These are phyloP conservation scores for Biscutella laevigata DNA, from an alignment of 441 rosid genomes.

Conservation along the genomic window DNA sequence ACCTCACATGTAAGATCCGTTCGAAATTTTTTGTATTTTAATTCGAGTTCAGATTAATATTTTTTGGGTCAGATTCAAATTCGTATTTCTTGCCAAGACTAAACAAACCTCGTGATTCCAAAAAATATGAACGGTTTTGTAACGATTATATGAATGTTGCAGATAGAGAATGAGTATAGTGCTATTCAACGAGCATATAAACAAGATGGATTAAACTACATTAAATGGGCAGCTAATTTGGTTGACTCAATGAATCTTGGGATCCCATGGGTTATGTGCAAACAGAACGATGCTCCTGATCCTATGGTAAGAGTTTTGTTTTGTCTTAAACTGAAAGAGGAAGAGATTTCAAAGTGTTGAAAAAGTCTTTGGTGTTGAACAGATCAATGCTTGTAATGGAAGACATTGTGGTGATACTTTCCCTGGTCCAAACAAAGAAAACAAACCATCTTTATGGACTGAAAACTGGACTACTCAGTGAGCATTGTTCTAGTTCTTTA, in stretches of 20 bases:
- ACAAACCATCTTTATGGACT: slow-evolving; percentile 83
- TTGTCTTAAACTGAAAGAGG: neutral
- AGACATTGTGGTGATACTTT: slow-evolving; percentile 93
- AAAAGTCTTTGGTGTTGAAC: neutral
- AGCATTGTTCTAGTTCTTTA: neutral
- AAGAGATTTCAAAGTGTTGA: neutral
- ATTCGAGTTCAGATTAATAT: too few relatives aligned
- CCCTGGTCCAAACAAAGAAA: slow-evolving; percentile 57
- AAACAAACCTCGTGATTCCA: too few relatives aligned
- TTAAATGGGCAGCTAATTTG: slow-evolving; percentile 76
- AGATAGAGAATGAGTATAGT: slow-evolving; percentile 97
- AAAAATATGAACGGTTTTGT: too few relatives aligned
- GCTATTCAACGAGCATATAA: slow-evolving; percentile 69
- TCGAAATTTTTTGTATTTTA: too few relatives aligned
- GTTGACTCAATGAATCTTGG: slow-evolving; percentile 43
- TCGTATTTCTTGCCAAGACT: too few relatives aligned
- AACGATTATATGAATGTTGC: slow-evolving; percentile 8
- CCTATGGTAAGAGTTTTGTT: slow-evolving; percentile 40
- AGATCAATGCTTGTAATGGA: slow-evolving; percentile 92
- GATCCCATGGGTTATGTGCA: slow-evolving; percentile 96
- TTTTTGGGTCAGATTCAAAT: too few relatives aligned
- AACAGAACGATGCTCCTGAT: slow-evolving; percentile 86
- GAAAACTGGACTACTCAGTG: slow-evolving; percentile 96
- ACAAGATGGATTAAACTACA: slow-evolving; percentile 48
- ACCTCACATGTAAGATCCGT: too few relatives aligned